These are phyloP conservation scores for Cochlearia excelsa DNA, from an alignment of 345 rosid genomes.

Conservation along the genomic window DNA sequence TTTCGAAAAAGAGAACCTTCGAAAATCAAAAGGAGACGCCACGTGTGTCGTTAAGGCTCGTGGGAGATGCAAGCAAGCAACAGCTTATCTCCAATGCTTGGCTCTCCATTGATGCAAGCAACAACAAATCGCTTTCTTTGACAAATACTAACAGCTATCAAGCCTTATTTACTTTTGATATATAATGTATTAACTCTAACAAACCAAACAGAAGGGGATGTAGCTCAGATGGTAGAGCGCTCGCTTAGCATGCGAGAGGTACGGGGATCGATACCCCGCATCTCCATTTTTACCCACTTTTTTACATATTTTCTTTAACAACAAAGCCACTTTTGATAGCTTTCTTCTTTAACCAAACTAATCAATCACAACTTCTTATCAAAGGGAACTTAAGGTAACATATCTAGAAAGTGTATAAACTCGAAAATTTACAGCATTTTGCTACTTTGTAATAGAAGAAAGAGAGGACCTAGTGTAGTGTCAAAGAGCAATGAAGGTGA, in stretches of 20 bases:
- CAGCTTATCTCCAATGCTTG: slow-evolving; percentile 33
- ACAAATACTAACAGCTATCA: no score
- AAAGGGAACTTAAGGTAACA: slow-evolving; percentile 3
- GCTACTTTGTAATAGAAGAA: slow-evolving; percentile 23
- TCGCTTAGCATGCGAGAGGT: slow-evolving; percentile 93
- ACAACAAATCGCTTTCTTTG: no score
- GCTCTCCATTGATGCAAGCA: slow-evolving; percentile 25
- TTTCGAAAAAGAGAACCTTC: slow-evolving; percentile 7
- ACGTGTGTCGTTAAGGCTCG: slow-evolving; percentile 28
- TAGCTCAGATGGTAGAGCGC: slow-evolving; percentile 51
- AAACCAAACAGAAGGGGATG: slow-evolving; percentile 19
- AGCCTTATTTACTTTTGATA: no score
- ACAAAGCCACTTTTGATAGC: no score
- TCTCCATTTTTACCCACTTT: slow-evolving; percentile 42
- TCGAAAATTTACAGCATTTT: no score
- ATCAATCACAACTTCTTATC: background rate
- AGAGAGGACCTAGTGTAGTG: slow-evolving; percentile 11
- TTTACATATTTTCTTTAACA: no score
- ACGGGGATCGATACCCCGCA: slow-evolving; percentile 84
- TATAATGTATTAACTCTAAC: no score
- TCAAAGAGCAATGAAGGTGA: slow-evolving; percentile 5
- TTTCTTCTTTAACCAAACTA: background rate
- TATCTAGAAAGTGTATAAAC: no score
- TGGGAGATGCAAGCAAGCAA: slow-evolving; percentile 13
- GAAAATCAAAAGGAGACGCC: slow-evolving; percentile 6